Base-by-base conservation (phyloP, 2,329 filamentous ascomycete genomes). In the Ophiostoma ips region DNA sequence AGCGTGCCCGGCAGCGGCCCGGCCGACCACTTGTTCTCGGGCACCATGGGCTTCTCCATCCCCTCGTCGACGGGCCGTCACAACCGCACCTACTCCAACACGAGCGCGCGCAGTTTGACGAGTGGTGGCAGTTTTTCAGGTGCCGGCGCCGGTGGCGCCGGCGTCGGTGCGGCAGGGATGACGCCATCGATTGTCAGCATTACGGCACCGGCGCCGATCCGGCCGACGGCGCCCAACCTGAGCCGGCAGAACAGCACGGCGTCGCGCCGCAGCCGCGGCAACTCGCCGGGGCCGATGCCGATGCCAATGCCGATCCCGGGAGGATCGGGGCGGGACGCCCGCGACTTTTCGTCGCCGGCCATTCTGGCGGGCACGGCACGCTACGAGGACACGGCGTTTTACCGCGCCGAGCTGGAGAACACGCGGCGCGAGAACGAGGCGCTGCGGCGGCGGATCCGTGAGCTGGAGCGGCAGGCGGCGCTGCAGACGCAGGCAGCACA, bases 381-480 rank as follows among this genome's bases (percentile, higher is more conserved):
- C 12, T 81, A 79, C 59, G 79, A 83, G 56, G 79, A 83, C 62
- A 76, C 76, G 1, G 73, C 72, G 0, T 73, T 71, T 52, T 77
- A 77, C 57, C 69, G 78, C 5, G 68, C 71, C 35, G 79, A 83
- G 59, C 66, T 83, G 0, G 79, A 83, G 21, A 64, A 58, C 5
- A 75, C 76, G 36, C 82, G 80, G 64, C 68, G 71, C 44, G 80
- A 84, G 63, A 83, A 84, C 53, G 79, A 83, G 48, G 61, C 63
- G 0, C 63, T 84, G 43, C 80, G 79, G 66, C 68, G 71, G 50
- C 71, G 75, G 13, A 74, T 84, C 52, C 70, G 77, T 43, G 79
- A 83, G 40, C 63, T 84, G 11, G 80, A 84, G 64, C 68, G 70
- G 35, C 43, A 33, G 64, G 50, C 11, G 21, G 37, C 21, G 34